phyloP scores from a whole-genome alignment of 2,329 filamentous ascomycete genomes.

The Fusarium anguioides region DNA sequence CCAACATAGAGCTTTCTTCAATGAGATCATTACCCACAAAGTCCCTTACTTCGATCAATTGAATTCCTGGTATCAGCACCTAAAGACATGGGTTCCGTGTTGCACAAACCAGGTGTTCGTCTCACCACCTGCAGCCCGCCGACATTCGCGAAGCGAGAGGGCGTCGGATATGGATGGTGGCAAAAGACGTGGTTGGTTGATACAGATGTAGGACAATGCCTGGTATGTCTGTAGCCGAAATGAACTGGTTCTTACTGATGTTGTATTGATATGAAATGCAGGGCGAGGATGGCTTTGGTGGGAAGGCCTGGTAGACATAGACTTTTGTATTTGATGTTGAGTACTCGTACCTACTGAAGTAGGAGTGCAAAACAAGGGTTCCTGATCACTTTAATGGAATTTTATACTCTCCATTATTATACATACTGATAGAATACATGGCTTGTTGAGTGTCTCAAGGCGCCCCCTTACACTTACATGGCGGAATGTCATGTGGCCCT shows the following conservation, averaged over 20 bases:
- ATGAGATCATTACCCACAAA: neutral
- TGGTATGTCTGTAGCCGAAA: constrained; percentile 27
- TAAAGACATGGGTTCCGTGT: constrained; percentile 6
- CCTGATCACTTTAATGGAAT: too few relatives aligned
- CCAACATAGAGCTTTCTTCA: neutral
- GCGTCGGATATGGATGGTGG: constrained; percentile 14
- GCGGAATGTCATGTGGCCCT: constrained; percentile 1
- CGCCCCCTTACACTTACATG: neutral
- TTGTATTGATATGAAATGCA: neutral
- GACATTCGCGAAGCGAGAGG: constrained; percentile 39
- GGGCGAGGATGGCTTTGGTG: neutral
- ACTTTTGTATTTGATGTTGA: too few relatives aligned
- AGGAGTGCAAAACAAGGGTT: too few relatives aligned
- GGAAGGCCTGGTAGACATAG: neutral
- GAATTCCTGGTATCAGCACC: neutral
- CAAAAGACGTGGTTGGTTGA: constrained; percentile 16
- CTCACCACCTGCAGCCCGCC: constrained; percentile 32
- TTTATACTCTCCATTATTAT: too few relatives aligned
- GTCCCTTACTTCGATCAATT: neutral
- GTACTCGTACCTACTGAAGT: too few relatives aligned
- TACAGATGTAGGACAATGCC: constrained; percentile 11
- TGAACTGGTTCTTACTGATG: constrained; percentile 4
- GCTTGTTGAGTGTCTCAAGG: neutral
- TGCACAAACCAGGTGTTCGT: constrained; percentile 31
- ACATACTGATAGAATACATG: too few relatives aligned